phyloP scores from a whole-genome alignment of 2,329 filamentous ascomycete genomes.

The Trichoderma sp. region DNA sequence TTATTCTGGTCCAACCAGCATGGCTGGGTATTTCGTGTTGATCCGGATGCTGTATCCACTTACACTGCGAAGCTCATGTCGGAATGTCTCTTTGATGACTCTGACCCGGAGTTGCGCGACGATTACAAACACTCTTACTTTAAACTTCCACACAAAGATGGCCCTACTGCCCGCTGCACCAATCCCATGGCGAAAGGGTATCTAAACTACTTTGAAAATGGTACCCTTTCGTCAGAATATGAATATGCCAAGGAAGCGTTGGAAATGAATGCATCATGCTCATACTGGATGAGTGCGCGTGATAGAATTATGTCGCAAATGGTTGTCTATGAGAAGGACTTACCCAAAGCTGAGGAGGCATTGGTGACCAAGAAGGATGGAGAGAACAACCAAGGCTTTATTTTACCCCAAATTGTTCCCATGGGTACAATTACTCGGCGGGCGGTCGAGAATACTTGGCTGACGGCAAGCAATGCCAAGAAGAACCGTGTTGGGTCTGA shows the following conservation, averaged over 20 bases:
- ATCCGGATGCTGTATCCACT: constrained; percentile 60
- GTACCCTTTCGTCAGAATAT: constrained; percentile 84
- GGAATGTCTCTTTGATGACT: constrained; percentile 79
- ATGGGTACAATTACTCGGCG: constrained; percentile 97
- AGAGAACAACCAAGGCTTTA: constrained; percentile 65
- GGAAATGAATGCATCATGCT: constrained; percentile 98
- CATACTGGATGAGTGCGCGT: constrained; percentile 97
- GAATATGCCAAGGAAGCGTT: constrained; percentile 90
- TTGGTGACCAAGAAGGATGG: constrained; percentile 29
- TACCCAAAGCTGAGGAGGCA: constrained; percentile 32
- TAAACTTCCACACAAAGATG: constrained; percentile 96
- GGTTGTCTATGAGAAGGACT: constrained; percentile 81
- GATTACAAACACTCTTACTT: constrained; percentile 74
- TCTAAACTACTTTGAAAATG: constrained; percentile 86
- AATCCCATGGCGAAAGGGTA: constrained; percentile 93
- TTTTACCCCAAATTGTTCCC: constrained; percentile 91
- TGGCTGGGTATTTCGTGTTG: constrained; percentile 90
- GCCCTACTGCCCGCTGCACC: constrained; percentile 78
- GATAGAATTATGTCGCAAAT: constrained; percentile 94
- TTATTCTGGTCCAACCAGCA: constrained; percentile 91
- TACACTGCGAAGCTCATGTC: constrained; percentile 75
- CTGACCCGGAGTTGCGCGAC: constrained; percentile 64
- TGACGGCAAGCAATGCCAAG: constrained; percentile 97
- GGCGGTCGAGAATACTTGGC: constrained; percentile 96
- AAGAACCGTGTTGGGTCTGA: constrained; percentile 94